Evolutionary conservation across 192 early-diverging fungal species (phyloP).

Genomic region (Backusella macrospora): DNA sequence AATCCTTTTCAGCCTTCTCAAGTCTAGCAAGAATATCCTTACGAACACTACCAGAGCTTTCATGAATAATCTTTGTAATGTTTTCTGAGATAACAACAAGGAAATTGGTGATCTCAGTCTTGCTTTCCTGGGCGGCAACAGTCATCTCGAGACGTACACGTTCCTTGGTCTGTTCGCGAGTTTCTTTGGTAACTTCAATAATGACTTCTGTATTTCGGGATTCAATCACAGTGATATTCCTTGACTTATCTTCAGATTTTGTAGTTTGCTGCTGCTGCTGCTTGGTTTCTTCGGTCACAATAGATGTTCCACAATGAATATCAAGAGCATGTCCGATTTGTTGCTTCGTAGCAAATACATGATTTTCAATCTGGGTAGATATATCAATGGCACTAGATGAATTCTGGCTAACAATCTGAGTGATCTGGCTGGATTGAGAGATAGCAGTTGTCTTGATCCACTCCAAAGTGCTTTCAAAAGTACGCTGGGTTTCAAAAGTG

Average conservation of each 20-base stretch:
- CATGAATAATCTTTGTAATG: neutral
- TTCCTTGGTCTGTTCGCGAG: slow-evolving; percentile 9
- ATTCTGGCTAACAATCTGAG: neutral
- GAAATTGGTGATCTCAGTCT: neutral
- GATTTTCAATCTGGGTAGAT: slow-evolving; percentile 26
- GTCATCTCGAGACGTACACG: slow-evolving; percentile 4
- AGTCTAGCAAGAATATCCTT: neutral
- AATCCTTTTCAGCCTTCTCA: neutral
- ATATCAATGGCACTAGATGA: neutral
- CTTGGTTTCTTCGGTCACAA: neutral
- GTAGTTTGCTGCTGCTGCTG: neutral
- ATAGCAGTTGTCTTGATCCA: slow-evolving; percentile 11
- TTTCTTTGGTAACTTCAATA: slow-evolving; percentile 1
- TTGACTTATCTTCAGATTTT: neutral
- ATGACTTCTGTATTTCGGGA: neutral
- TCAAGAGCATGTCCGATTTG: slow-evolving; percentile 20
- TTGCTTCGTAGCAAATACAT: slow-evolving; percentile 1
- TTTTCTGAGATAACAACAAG: neutral
- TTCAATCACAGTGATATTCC: neutral
- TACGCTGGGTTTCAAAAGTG: neutral
- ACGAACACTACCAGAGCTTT: neutral
- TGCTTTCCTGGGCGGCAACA: neutral
- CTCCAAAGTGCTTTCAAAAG: slow-evolving; percentile 9
- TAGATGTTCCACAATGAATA: neutral
- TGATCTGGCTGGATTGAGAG: slow-evolving; percentile 11